Base-by-base conservation (phyloP, 129 eudicot species). In the Helianthus annuus region DNA sequence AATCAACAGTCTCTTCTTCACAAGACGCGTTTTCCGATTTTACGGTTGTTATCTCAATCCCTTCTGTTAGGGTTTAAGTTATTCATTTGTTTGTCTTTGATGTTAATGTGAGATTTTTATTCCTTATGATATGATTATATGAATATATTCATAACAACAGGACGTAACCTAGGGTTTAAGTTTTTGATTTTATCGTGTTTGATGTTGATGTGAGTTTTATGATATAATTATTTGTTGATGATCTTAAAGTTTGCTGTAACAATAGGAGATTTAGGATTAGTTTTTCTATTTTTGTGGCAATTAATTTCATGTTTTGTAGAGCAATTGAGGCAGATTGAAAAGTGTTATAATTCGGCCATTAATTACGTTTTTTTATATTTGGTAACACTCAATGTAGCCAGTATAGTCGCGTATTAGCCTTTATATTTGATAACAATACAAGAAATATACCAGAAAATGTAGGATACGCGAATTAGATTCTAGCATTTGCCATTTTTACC, bases 11-110 rank as follows among this genome's bases (percentile, higher is more conserved):
- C 60, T 74, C 66, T 54, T 66, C n/a, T 0, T 0, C 0, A 29
- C 14, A 51, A 14, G 11, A 38, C 7, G 24, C 14, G 36, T 19
- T 40, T 52, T 29, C 17, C 48, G 6, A 36, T 34, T 16, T 12
- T 32, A 66, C 14, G 79, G 79, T 75, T 55, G 54, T 74, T 19
- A 22, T 74, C 72, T 74, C 0, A 10, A 27, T 66, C 79, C 56
- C 52, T 49, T 34, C 22, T 4, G 32, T 4, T 48, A n/a, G n/a
- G n/a, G 16, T 52, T 17, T 19, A 12, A 29, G 2, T 11, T 12
- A 2, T 38, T 19, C 7, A 34, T 36, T 4, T 14, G 11, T 51
- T 51, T 9, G 1, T 39, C 1, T 39, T 39, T 39, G 45, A 39
- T 39, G 45, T 39, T 39, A 39, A 39, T 39, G 7, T 39, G 45